Percentiles rank a stretch among this genome's conserved stretches.
Evolutionary conservation across 768 basidiomycete species (phyloP).

Genomic region (Plicaturopsis crispa): DNA sequence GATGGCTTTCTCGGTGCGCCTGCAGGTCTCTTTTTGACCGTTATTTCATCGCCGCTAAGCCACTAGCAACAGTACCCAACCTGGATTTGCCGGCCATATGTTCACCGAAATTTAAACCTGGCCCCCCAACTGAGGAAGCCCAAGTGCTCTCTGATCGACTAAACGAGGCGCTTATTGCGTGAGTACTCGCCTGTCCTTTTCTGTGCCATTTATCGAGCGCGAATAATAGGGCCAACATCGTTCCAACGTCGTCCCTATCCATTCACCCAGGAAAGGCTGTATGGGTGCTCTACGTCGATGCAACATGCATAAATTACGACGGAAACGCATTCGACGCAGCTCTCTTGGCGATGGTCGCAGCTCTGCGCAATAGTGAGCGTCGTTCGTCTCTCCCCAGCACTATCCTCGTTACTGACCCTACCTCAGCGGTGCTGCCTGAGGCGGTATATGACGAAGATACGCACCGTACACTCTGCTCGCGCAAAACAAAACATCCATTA

Average conservation of each 20-base stretch:
- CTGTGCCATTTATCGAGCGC: slow-evolving; percentile 1
- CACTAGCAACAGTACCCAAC: slow-evolving; percentile 69
- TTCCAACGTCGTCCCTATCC: slow-evolving; percentile 64
- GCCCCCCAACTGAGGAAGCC: slow-evolving; percentile 91
- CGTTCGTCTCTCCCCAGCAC: neutral
- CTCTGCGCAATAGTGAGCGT: slow-evolving; percentile 73
- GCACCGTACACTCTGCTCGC: slow-evolving; percentile 54
- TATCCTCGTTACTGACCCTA: neutral
- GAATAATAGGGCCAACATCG: slow-evolving; percentile 46
- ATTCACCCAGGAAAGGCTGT: slow-evolving; percentile 76
- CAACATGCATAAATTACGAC: slow-evolving; percentile 95
- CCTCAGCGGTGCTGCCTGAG: slow-evolving; percentile 62
- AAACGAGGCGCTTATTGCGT: slow-evolving; percentile 73
- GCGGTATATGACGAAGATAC: slow-evolving; percentile 66
- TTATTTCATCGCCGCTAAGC: neutral
- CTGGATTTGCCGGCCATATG: slow-evolving; percentile 91
- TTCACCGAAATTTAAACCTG: slow-evolving; percentile 90
- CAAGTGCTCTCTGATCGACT: slow-evolving; percentile 84
- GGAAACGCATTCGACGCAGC: slow-evolving; percentile 93
- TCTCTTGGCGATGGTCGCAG: slow-evolving; percentile 80
- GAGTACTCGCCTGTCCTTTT: slow-evolving; percentile 18
- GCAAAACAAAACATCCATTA: slow-evolving; percentile 37
- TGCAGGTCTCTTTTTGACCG: slow-evolving; percentile 1
- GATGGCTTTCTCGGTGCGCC: slow-evolving; percentile 78
- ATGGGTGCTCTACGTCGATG: slow-evolving; percentile 94